Conservation (phyloP, 495 filamentous ascomycete genomes). For the Xylaria scruposa region DNA sequence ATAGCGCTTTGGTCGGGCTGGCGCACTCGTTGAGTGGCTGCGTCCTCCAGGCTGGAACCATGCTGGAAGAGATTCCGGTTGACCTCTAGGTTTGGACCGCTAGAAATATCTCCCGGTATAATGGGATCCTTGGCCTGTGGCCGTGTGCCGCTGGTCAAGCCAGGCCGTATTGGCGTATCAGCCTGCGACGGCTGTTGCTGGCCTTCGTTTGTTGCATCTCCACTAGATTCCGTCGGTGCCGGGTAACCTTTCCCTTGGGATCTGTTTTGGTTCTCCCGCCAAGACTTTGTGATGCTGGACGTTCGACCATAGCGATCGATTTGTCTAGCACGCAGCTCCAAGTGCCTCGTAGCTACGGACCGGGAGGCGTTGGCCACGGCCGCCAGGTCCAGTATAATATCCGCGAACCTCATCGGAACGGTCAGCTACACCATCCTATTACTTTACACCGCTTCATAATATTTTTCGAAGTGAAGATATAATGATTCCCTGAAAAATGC, state of each 20-base stretch:
- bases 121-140: background rate
- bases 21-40: slow-evolving; percentile 20
- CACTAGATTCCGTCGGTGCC: slow-evolving; percentile 24
- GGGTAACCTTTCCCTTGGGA: slow-evolving; percentile 59
- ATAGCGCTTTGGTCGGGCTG: slow-evolving; percentile 50
- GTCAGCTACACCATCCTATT: slow-evolving; percentile 24
- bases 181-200: background rate
- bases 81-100: background rate
- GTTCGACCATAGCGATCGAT: slow-evolving; percentile 78
- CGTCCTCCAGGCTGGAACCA: slow-evolving; percentile 16
- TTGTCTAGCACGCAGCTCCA: slow-evolving; percentile 76
- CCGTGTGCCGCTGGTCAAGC: background rate
- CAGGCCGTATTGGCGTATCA: background rate
- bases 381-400: slow-evolving; percentile 75
- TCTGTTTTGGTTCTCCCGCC: slow-evolving; percentile 67
- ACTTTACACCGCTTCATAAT: slow-evolving; percentile 19
- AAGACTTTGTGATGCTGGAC: slow-evolving; percentile 73
- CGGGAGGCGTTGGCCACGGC: slow-evolving; percentile 79
- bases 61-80: slow-evolving; percentile 21
- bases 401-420: slow-evolving; percentile 52
- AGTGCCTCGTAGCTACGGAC: slow-evolving; percentile 78
- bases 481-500: background rate
- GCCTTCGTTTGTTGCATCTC: background rate
- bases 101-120: background rate
- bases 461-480: background rate